These are phyloP conservation scores for Ustilago hordei DNA, from an alignment of 1,284 basidiomycete species.

Conservation along the genomic window DNA sequence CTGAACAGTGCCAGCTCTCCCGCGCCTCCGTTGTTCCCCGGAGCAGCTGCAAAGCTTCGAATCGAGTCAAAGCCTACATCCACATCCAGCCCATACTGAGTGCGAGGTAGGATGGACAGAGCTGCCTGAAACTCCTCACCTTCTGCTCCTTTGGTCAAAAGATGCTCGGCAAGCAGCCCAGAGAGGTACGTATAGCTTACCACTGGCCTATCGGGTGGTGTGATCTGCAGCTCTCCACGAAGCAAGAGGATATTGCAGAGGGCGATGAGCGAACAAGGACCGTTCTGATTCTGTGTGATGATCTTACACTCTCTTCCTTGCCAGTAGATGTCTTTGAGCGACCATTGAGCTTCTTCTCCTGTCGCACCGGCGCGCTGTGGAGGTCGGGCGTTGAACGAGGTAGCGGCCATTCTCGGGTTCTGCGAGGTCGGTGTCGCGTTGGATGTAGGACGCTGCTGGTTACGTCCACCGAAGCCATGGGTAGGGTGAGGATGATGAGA, in stretches of 20 bases:
- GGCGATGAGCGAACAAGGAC: conserved; percentile 88
- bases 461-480: background rate
- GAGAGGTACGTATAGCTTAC: conserved; percentile 87
- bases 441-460: background rate
- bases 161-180: conserved; percentile 83
- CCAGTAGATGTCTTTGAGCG: conserved; percentile 60
- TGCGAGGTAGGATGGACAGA: conserved; percentile 82
- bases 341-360: conserved; percentile 61
- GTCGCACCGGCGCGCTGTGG: background rate
- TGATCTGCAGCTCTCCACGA: conserved; percentile 45
- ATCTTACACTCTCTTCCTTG: conserved; percentile 52
- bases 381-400: background rate
- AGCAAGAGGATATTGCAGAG: conserved; percentile 72
- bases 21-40: conserved; percentile 72
- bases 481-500: background rate
- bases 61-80: conserved; percentile 57
- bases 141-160: conserved; percentile 72
- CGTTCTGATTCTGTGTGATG: conserved; percentile 72
- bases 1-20: conserved; percentile 86
- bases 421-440: background rate
- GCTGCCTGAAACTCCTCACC: conserved; percentile 78
- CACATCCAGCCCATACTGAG: conserved; percentile 75
- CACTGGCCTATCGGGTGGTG: conserved; percentile 75
- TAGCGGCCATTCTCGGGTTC: background rate
- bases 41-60: conserved; percentile 42